Percentiles rank a stretch among this genome's conserved stretches.
phyloP scores from a whole-genome alignment of 768 basidiomycete genomes.

The Boletales sp. region DNA sequence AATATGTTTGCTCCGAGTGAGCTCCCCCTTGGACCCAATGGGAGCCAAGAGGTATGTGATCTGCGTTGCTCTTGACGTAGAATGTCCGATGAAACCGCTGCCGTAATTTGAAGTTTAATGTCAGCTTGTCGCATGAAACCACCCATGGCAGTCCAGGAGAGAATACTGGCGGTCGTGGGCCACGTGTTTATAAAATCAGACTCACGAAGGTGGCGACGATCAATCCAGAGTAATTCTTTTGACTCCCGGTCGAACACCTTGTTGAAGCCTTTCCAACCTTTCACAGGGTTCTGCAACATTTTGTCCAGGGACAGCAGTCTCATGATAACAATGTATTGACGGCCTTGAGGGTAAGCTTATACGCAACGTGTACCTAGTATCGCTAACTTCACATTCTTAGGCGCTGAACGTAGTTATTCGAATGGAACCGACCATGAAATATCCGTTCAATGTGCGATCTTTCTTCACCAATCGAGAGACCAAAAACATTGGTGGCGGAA shows the following conservation, averaged over 20 bases:
- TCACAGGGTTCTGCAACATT: slow-evolving; percentile 57
- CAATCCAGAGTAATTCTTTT: slow-evolving; percentile 46
- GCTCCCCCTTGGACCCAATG: slow-evolving; percentile 53
- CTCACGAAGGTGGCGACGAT: slow-evolving; percentile 57
- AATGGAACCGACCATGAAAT: slow-evolving; percentile 65
- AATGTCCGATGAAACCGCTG: slow-evolving; percentile 2
- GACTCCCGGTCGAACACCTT: slow-evolving; percentile 19
- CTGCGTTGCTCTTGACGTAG: not conserved
- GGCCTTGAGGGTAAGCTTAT: slow-evolving; percentile 51
- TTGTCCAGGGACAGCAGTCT: slow-evolving; percentile 60
- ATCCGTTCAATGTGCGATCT: slow-evolving; percentile 70
- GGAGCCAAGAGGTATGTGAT: slow-evolving; percentile 48
- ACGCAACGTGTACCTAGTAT: not conserved
- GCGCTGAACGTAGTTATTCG: slow-evolving; percentile 73
- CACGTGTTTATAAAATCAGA: slow-evolving; percentile 65
- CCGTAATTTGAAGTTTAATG: slow-evolving; percentile 50
- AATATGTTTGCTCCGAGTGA: slow-evolving; percentile 64
- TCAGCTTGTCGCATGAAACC: slow-evolving; percentile 44
- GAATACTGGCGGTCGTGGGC: slow-evolving; percentile 37
- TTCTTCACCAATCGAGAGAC: slow-evolving; percentile 64
- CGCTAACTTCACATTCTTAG: slow-evolving; percentile 31
- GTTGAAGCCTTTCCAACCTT: slow-evolving; percentile 1
- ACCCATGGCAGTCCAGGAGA: slow-evolving; percentile 30
- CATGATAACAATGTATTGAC: slow-evolving; percentile 68
- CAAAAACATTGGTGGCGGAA: slow-evolving; percentile 54